Conservation (phyloP, 495 filamentous ascomycete species). For the Ascodesmis nigricans region DNA sequence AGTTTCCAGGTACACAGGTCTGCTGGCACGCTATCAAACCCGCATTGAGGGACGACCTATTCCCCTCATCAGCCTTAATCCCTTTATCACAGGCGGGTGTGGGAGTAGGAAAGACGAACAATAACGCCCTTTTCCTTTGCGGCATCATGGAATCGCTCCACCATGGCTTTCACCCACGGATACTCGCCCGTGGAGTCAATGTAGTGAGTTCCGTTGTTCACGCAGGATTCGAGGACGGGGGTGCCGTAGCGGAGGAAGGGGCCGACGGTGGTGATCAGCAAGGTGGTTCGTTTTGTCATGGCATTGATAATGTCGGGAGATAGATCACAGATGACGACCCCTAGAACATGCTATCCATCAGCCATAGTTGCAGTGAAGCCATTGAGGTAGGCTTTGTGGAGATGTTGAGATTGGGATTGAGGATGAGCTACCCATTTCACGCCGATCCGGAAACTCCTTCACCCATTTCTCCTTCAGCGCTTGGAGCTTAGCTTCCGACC, state of each 20-base stretch:
- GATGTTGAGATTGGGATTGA: too few species aligned
- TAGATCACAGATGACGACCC: constrained; percentile 39
- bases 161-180: constrained; percentile 53
- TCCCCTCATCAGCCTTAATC: too few species aligned
- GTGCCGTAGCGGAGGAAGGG: constrained; percentile 61
- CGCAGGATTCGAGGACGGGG: constrained; percentile 63
- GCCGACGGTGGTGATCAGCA: constrained; percentile 66
- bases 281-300: constrained; percentile 47
- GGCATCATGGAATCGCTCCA: constrained; percentile 51
- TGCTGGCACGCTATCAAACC: constrained; percentile 60
- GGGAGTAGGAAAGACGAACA: constrained; percentile 22
- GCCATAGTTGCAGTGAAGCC: neutral
- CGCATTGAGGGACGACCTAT: constrained; percentile 60
- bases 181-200: constrained; percentile 74
- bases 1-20: constrained; percentile 56
- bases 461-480: constrained; percentile 38
- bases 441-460: constrained; percentile 41
- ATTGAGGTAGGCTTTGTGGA: neutral
- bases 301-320: constrained; percentile 33
- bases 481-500: constrained; percentile 48
- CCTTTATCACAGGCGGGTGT: constrained; percentile 10
- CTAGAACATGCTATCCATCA: constrained; percentile 22
- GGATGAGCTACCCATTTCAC: constrained; percentile 45
- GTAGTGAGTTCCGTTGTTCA: constrained; percentile 67
- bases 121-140: constrained; percentile 56